Conservation (phyloP, 768 basidiomycete genomes). For the Pisolithus marmoratus region DNA sequence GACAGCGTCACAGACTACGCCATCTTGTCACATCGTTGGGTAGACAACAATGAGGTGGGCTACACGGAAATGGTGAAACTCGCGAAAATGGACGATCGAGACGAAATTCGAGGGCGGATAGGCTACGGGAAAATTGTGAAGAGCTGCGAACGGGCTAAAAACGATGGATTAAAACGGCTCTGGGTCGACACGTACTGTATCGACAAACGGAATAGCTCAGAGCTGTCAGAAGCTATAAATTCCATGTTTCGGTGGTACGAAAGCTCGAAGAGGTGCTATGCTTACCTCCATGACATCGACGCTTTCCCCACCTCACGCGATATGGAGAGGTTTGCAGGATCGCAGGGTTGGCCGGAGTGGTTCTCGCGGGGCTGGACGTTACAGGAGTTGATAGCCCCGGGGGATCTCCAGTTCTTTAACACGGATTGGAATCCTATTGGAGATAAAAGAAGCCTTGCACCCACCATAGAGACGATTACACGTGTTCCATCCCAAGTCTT, state of each 20-base stretch:
- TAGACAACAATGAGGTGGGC: background rate
- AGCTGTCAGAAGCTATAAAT: conserved; percentile 10
- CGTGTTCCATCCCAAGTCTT: conserved; percentile 1
- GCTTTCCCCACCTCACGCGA: background rate
- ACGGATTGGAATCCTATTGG: conserved; percentile 6
- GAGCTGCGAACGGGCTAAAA: background rate
- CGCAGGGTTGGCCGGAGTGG: conserved; percentile 3
- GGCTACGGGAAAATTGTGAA: conserved; percentile 1
- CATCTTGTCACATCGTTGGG: conserved; percentile 2
- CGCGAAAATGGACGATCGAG: background rate
- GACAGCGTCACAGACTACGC: background rate
- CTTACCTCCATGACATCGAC: conserved; percentile 10
- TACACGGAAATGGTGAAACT: background rate
- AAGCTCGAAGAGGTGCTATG: conserved; percentile 10
- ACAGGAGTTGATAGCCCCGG: conserved; percentile 11
- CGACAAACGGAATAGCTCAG: conserved; percentile 14
- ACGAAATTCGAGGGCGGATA: background rate
- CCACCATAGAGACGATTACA: background rate
- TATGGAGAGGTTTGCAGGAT: background rate
- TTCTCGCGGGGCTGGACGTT: conserved; percentile 12
- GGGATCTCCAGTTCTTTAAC: conserved; percentile 10
- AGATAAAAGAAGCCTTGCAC: conserved; percentile 2
- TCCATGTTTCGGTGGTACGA: conserved; percentile 18
- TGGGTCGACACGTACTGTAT: conserved; percentile 17
- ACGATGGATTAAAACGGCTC: conserved; percentile 3